Conservation (phyloP, 208 protist species). For the Crithidia fasciculata region DNA sequence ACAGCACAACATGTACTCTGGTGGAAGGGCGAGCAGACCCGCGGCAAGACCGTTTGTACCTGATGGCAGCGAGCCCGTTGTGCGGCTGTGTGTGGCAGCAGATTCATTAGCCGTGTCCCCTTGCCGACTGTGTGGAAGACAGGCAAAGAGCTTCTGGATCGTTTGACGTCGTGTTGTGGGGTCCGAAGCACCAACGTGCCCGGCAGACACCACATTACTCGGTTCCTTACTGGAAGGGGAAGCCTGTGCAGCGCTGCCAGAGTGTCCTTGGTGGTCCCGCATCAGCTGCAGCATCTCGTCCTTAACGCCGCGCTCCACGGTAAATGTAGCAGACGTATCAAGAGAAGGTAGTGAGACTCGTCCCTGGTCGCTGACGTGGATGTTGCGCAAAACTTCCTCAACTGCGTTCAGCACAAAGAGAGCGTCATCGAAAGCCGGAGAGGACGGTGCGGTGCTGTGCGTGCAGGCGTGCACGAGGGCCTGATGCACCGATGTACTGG, state of each 20-base stretch:
- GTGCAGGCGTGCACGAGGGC: conserved; percentile 20
- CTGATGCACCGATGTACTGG: background rate
- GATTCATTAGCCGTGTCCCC: no score
- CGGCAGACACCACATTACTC: no score
- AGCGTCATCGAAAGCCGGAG: conserved; percentile 25
- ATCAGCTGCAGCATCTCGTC: no score
- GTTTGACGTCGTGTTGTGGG: no score
- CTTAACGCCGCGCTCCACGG: no score
- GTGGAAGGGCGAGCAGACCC: conserved; percentile 18
- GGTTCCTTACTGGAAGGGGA: no score
- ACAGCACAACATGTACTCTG: conserved; percentile 30
- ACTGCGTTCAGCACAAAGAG: conserved; percentile 24
- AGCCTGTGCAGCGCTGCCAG: no score
- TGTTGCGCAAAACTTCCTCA: conserved; percentile 9
- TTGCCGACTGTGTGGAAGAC: background rate
- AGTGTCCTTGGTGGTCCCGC: no score
- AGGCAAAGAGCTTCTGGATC: conserved; percentile 24
- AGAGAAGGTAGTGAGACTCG: no score
- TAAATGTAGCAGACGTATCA: no score
- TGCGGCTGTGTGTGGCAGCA: background rate
- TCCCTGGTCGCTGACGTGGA: background rate
- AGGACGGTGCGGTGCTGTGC: conserved; percentile 32
- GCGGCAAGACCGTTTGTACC: background rate
- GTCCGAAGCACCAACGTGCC: no score
- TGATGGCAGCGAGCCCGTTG: background rate